phyloP scores from a whole-genome alignment of 2,329 filamentous ascomycete species.

The Colletotrichum endophyticum region DNA sequence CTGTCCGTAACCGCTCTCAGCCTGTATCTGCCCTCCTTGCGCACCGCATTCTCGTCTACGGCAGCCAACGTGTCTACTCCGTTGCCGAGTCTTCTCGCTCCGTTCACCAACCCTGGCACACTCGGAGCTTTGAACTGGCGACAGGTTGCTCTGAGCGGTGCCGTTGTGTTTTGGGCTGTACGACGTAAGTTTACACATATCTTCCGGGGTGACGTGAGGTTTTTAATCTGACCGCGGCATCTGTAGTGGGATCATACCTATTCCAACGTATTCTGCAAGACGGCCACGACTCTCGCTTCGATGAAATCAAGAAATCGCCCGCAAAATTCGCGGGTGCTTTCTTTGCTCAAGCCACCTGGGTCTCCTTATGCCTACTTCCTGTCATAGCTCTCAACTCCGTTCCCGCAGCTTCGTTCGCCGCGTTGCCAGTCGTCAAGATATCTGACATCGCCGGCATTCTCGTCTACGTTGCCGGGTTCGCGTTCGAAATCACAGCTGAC shows the following conservation, averaged over 20 bases:
- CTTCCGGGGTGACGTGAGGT: not conserved
- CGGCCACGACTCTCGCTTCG: constrained; percentile 61
- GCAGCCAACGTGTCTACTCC: constrained; percentile 38
- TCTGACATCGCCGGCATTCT: constrained; percentile 63
- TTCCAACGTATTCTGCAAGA: constrained; percentile 64
- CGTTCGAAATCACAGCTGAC: constrained; percentile 67
- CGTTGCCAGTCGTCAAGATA: constrained; percentile 49
- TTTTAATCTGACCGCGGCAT: not conserved
- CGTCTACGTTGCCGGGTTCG: constrained; percentile 63
- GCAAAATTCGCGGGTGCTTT: constrained; percentile 41
- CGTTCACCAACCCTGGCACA: constrained; percentile 45
- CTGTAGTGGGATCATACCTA: constrained; percentile 66
- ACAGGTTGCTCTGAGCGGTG: constrained; percentile 43
- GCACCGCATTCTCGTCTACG: constrained; percentile 52
- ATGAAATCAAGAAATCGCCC: constrained; percentile 41
- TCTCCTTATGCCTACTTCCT: constrained; percentile 69
- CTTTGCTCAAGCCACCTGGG: constrained; percentile 68
- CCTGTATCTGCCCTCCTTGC: constrained; percentile 64
- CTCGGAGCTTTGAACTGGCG: constrained; percentile 64
- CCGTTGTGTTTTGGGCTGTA: constrained; percentile 61
- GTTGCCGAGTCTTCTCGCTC: constrained; percentile 50
- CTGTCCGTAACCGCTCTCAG: constrained; percentile 67
- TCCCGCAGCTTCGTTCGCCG: constrained; percentile 56
- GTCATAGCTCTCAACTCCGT: constrained; percentile 68
- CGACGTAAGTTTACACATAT: constrained; percentile 50